Evolutionary conservation across 371 early-diverging fungal genomes (phyloP).

Genomic region (Dichotomocladium elegans): DNA sequence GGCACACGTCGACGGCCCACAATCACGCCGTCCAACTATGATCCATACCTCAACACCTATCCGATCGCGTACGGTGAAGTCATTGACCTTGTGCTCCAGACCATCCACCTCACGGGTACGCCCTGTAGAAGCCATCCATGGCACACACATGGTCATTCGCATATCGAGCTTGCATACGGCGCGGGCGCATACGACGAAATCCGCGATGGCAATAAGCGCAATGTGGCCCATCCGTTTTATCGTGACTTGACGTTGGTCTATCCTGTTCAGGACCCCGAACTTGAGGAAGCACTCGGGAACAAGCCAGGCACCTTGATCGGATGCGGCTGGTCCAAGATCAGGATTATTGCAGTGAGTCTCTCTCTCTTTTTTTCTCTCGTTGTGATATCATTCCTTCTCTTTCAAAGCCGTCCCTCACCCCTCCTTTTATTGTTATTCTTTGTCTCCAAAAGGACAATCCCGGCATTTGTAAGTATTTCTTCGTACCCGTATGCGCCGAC

Average conservation of each 20-base stretch:
- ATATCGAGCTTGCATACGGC: constrained; percentile 37
- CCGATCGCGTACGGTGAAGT: constrained; percentile 26
- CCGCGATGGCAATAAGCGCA: constrained; percentile 22
- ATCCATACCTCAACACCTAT: constrained; percentile 30
- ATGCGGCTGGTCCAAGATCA: constrained; percentile 41
- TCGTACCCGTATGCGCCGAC: no score
- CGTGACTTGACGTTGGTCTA: constrained; percentile 37
- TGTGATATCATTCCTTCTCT: background rate
- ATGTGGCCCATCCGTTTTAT: constrained; percentile 12
- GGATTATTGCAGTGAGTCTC: constrained; percentile 29
- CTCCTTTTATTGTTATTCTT: background rate
- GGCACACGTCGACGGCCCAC: constrained; percentile 4
- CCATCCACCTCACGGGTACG: constrained; percentile 16
- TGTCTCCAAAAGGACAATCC: constrained; percentile 30
- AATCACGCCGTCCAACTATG: constrained; percentile 16
- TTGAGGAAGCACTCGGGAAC: background rate
- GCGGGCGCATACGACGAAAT: constrained; percentile 29
- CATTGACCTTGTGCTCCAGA: constrained; percentile 36
- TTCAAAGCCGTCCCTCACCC: background rate
- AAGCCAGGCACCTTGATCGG: constrained; percentile 10
- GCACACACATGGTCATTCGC: constrained; percentile 48
- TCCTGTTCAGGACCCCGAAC: constrained; percentile 17
- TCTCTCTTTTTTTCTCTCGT: no score
- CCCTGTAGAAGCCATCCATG: constrained; percentile 41
- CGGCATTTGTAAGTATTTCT: constrained; percentile 13